A percentile compares a stretch with the other conserved stretches of the same genome.
phyloP scores from a whole-genome alignment of 2,329 filamentous ascomycete species.

The Chaetomiaceae sp. region DNA sequence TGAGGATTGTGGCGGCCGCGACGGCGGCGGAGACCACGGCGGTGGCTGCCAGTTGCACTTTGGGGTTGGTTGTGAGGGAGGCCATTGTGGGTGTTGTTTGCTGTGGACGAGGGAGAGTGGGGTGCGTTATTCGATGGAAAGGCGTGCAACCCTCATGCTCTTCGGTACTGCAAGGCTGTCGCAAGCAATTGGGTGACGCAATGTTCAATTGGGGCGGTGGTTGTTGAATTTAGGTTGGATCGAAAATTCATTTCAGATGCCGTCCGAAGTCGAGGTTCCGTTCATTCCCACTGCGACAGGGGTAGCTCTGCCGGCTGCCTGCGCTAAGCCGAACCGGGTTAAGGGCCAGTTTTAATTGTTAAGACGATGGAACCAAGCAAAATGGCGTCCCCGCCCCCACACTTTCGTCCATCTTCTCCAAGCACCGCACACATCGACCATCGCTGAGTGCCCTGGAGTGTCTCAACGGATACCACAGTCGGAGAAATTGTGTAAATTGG shows the following conservation, averaged over 20 bases:
- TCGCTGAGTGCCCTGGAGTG: no score
- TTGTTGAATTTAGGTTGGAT: conserved; percentile 3
- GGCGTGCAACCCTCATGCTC: not conserved
- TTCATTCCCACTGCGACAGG: not conserved
- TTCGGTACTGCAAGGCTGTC: not conserved
- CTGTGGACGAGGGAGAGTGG: no score
- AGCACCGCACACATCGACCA: no score
- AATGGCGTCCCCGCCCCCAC: no score
- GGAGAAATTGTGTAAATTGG: no score
- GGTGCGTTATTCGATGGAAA: not conserved
- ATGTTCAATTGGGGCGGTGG: not conserved
- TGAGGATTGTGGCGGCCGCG: conserved; percentile 56
- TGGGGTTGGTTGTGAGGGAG: conserved; percentile 42
- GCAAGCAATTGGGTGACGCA: not conserved
- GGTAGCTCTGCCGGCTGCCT: conserved; percentile 1
- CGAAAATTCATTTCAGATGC: conserved; percentile 3
- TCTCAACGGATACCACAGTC: no score
- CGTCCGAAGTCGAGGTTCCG: conserved; percentile 2
- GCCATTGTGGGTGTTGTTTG: conserved; percentile 28
- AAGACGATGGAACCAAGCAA: no score
- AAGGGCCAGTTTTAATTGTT: no score
- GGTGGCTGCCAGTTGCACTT: conserved; percentile 63
- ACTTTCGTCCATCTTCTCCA: no score
- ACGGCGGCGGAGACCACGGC: conserved; percentile 61
- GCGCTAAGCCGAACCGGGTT: no score